Percentiles rank a stretch among this genome's conserved stretches.
Conservation (phyloP, 768 basidiomycete genomes). For the Neoboletus subvelutipes region DNA sequence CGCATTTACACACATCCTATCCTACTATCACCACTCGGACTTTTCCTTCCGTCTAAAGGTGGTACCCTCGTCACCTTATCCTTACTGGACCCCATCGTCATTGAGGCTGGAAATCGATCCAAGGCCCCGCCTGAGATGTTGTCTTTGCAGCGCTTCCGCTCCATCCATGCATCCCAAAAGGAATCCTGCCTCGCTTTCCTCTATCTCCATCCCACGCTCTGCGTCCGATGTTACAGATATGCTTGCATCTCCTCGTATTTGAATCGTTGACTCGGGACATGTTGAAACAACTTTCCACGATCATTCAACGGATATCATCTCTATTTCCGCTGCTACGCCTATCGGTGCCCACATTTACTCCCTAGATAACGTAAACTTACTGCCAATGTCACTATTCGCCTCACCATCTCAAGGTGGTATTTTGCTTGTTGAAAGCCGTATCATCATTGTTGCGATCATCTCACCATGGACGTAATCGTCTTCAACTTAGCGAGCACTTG, state of each 20-base stretch:
- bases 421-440: neutral
- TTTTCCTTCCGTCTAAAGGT: neutral
- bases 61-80: too few species aligned
- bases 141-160: neutral
- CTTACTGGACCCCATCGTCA: neutral
- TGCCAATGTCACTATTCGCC: neutral
- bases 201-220: neutral
- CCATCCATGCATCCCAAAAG: neutral
- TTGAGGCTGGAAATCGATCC: neutral
- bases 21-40: too few species aligned
- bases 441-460: neutral
- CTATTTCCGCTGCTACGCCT: neutral
- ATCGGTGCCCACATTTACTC: neutral
- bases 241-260: neutral
- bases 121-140: neutral
- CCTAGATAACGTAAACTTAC: neutral
- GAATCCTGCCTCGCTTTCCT: neutral
- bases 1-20: too few species aligned
- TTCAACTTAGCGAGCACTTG: neutral
- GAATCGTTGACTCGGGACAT: neutral
- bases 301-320: neutral
- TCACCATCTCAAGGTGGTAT: neutral
- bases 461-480: neutral
- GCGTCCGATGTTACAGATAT: neutral
- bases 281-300: neutral